Conservation (phyloP, 257 asterid genomes). For the Solanum microdontum region DNA sequence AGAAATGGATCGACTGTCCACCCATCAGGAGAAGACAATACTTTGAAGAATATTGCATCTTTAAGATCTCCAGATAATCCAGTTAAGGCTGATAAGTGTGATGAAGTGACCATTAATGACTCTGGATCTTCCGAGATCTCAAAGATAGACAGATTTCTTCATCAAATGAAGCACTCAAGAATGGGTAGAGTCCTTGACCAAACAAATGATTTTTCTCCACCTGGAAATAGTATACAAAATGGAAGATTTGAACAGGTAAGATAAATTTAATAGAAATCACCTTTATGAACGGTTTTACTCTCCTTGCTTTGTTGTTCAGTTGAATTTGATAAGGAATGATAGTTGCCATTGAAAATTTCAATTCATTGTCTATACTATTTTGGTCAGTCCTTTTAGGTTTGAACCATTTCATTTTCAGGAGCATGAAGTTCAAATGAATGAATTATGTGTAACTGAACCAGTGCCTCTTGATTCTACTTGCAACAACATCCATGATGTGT, state of each 20-base stretch:
- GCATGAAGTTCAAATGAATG: slow-evolving; percentile 24
- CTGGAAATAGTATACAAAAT: slow-evolving; percentile 10
- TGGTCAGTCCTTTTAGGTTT: neutral
- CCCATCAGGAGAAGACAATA: slow-evolving; percentile 26
- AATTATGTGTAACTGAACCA: slow-evolving; percentile 14
- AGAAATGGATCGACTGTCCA: slow-evolving; percentile 39
- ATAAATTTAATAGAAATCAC: neutral
- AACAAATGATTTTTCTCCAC: slow-evolving; percentile 17
- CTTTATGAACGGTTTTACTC: neutral
- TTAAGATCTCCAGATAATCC: slow-evolving; percentile 23
- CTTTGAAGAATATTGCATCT: slow-evolving; percentile 15
- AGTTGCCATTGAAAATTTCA: neutral
- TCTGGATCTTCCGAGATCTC: slow-evolving; percentile 26
- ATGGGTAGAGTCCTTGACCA: neutral
- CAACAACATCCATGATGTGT: slow-evolving; percentile 12
- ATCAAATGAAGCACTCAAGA: slow-evolving; percentile 16
- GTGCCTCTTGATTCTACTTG: slow-evolving; percentile 19
- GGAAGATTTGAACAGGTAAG: slow-evolving; percentile 1
- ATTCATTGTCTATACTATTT: neutral
- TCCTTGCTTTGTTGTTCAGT: neutral
- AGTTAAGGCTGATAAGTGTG: slow-evolving; percentile 19
- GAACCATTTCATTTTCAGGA: slow-evolving; percentile 20
- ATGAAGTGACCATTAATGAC: slow-evolving; percentile 10
- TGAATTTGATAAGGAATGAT: neutral
- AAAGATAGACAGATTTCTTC: slow-evolving; percentile 10